These are phyloP conservation scores for Neonectria neomacrospora DNA, from an alignment of 2,329 filamentous ascomycete species.

Conservation along the genomic window DNA sequence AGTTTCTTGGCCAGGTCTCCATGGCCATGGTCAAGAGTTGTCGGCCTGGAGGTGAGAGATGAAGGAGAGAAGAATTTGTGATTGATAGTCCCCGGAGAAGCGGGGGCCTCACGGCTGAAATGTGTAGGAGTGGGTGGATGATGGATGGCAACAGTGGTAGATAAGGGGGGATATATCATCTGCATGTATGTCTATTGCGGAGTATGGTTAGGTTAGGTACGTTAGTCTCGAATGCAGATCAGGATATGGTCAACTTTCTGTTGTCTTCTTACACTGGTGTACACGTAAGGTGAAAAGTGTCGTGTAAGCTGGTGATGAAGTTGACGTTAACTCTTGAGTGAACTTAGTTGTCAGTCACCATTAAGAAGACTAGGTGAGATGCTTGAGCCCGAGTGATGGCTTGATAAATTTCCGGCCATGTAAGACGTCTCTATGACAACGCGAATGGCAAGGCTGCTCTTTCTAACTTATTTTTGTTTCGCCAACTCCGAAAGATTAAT, in stretches of 20 bases:
- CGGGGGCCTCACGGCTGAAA: conserved; percentile 39
- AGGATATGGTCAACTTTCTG: conserved; percentile 34
- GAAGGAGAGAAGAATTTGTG: conserved; percentile 31
- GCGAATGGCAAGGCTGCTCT: neutral
- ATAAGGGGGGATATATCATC: conserved; percentile 39
- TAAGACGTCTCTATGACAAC: neutral
- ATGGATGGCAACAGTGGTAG: conserved; percentile 29
- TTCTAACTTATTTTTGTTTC: neutral
- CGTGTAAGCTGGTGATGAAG: neutral
- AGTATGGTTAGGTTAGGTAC: conserved; percentile 41
- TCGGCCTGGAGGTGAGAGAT: conserved; percentile 16
- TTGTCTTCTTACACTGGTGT: neutral
- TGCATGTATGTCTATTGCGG: conserved; percentile 45
- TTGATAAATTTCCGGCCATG: neutral
- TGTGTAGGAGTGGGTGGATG: conserved; percentile 30
- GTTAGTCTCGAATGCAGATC: conserved; percentile 44
- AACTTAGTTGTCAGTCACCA: neutral
- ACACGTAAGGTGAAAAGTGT: neutral
- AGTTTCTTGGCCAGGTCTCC: neutral
- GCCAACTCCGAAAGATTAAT: conserved; percentile 1
- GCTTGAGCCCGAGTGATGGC: neutral
- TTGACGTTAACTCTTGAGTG: neutral
- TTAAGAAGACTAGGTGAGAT: neutral
- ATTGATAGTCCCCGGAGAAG: conserved; percentile 37
- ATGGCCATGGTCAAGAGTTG: neutral